Evolutionary conservation across 495 filamentous ascomycete species (phyloP), one percentile per base, ranked within the genome.

Genomic region (Talaromyces adpressus): DNA sequence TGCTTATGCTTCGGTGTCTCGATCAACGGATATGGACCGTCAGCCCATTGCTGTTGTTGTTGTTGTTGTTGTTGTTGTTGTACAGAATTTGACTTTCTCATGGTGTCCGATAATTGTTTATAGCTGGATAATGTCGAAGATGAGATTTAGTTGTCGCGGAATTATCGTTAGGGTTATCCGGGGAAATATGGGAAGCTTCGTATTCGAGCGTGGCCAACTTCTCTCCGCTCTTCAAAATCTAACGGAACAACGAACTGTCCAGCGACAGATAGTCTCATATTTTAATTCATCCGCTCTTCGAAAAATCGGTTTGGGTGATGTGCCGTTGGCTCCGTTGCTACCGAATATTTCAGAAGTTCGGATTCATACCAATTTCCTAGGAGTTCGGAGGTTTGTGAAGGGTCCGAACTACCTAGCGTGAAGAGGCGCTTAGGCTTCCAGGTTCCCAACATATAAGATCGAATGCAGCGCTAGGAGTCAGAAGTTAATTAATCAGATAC

Each of bases 341-440:
- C 58, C 58, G 58, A 60, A 16, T 60, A 41, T 27, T 14, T 49
- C 34, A 45, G 20, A 56, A 29, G 8, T 12, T 59, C 57, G 57
- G 16, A 34, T 39, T 20, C 27, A 27, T 27, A 27, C 27, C 27
- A 27, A 27, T 27, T 27, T 27, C 22, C 14, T 39, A 39, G 22
- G 18, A 47, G 22, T 25, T 60, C 20, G 20, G 58, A 45, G 34
- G 58, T 18, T 60, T 23, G 58, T 9, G 3, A 47, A 60, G 14
- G 20, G 14, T 60, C 58, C 58, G 58, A 60, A 60, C 22, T 60
- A 60, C 58, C 58, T 60, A 60, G 58, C 58, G 58, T 60, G 58
- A 25, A 60, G n/a, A 45, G 52, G 12, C 9, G 2, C 29, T n/a
- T 3, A 14, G 6, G 27, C 12, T 29, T 27, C 18, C n/a, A 60